Conservation (phyloP, 2,329 filamentous ascomycete species). For the Stagonosporopsis tanaceti region DNA sequence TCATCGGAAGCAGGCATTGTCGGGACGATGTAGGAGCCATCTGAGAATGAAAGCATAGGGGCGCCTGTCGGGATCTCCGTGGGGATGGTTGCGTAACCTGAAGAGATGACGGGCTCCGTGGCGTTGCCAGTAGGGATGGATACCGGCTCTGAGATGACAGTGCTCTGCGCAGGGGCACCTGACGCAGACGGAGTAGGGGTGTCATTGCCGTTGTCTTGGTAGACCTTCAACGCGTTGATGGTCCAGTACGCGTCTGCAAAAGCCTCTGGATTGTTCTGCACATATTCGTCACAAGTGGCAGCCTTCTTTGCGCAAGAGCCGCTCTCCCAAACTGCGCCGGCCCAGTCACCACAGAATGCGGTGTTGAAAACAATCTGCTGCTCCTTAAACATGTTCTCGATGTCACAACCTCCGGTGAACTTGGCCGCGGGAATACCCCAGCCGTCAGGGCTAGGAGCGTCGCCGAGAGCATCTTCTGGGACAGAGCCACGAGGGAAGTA, state of each 20-base stretch:
- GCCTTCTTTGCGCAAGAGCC: constrained; percentile 69
- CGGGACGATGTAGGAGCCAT: constrained; percentile 6
- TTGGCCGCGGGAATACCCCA: constrained; percentile 75
- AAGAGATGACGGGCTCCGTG: constrained; percentile 10
- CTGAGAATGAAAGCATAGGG: constrained; percentile 8
- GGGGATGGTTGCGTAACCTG: constrained; percentile 16
- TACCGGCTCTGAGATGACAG: constrained; percentile 18
- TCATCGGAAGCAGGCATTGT: constrained; percentile 1
- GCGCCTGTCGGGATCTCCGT: constrained; percentile 10
- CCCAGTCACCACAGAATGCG: constrained; percentile 89
- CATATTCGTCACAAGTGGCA: constrained; percentile 74
- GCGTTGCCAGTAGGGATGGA: constrained; percentile 22
- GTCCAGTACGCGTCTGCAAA: constrained; percentile 81
- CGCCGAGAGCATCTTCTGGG: constrained; percentile 68
- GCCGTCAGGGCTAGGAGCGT: constrained; percentile 67
- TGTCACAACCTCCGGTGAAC: constrained; percentile 75
- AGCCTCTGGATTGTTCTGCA: constrained; percentile 71
- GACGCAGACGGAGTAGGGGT: constrained; percentile 21
- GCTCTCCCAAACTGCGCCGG: constrained; percentile 66
- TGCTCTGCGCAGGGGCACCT: constrained; percentile 22
- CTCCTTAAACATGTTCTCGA: constrained; percentile 72
- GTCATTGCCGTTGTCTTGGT: constrained; percentile 38
- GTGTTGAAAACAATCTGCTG: constrained; percentile 84
- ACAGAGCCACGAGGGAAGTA: constrained; percentile 78
- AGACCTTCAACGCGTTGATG: constrained; percentile 59